phyloP scores from a whole-genome alignment of 1,284 basidiomycete species.

The Irpex sp. region DNA sequence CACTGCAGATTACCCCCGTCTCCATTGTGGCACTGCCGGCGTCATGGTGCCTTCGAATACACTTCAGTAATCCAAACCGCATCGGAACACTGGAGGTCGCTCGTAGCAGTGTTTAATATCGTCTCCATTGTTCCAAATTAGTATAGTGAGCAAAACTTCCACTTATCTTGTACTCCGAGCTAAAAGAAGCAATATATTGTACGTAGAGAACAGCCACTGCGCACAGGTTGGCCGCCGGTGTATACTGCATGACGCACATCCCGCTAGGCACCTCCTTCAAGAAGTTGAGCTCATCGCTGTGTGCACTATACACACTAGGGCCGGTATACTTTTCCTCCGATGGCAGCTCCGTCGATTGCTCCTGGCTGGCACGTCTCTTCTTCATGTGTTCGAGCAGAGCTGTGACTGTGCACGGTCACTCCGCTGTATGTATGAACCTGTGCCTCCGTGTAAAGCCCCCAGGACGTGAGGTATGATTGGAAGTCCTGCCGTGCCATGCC shows the following conservation, averaged over 20 bases:
- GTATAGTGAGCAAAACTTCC: background rate
- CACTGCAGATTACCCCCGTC: no score
- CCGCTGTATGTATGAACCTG: background rate
- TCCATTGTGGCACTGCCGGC: no score
- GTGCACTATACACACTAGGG: background rate
- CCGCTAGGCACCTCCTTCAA: background rate
- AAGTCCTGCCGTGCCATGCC: background rate
- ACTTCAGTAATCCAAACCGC: no score
- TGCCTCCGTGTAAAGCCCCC: no score
- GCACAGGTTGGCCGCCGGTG: background rate
- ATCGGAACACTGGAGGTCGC: no score
- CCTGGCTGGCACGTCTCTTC: background rate
- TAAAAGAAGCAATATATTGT: background rate
- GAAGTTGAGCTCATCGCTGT: background rate
- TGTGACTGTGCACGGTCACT: no score
- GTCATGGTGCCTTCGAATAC: no score
- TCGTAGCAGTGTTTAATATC: no score
- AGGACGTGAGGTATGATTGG: background rate
- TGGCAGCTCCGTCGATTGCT: background rate
- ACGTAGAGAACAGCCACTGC: background rate
- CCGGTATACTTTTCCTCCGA: background rate
- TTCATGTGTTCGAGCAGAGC: no score
- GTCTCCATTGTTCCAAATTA: no score
- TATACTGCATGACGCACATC: background rate
- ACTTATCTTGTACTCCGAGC: background rate